Percentiles rank a stretch among this genome's conserved stretches.
phyloP scores from a whole-genome alignment of 768 basidiomycete genomes.

The Phylloporus sp. region DNA sequence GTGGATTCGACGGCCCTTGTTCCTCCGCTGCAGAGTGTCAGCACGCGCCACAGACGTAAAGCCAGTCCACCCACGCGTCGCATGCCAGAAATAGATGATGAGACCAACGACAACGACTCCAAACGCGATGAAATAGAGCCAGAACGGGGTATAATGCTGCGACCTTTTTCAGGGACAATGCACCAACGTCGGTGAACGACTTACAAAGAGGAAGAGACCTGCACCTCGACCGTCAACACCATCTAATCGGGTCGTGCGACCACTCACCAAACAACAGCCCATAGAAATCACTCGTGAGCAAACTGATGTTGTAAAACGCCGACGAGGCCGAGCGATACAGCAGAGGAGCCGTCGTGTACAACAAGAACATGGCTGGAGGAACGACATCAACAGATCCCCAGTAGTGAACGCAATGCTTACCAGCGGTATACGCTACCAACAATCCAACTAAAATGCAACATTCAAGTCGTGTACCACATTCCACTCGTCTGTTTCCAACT shows the following conservation, averaged over 20 bases:
- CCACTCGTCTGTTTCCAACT: conserved; percentile 35
- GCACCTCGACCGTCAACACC: conserved; percentile 2
- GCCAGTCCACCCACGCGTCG: conserved; percentile 58
- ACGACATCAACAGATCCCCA: not conserved
- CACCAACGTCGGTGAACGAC: conserved; percentile 9
- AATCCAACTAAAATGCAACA: conserved; percentile 41
- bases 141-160: conserved; percentile 78
- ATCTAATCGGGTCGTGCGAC: not conserved
- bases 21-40: conserved; percentile 53
- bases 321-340: conserved; percentile 84
- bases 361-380: conserved; percentile 64
- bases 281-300: conserved; percentile 87
- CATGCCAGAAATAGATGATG: conserved; percentile 81
- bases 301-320: conserved; percentile 77
- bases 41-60: not conserved
- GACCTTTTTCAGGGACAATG: conserved; percentile 4
- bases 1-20: conserved; percentile 60
- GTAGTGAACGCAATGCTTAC: conserved; percentile 16
- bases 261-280: conserved; percentile 65
- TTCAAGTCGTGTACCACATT: not conserved
- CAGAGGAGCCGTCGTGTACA: conserved; percentile 83
- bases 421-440: conserved; percentile 45
- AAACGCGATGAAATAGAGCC: conserved; percentile 85
- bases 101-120: conserved; percentile 65
- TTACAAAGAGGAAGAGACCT: conserved; percentile 53